Percentiles rank a stretch among this genome's conserved stretches.
Evolutionary conservation across 495 filamentous ascomycete species (phyloP).

Genomic region (Niebla homalea): DNA sequence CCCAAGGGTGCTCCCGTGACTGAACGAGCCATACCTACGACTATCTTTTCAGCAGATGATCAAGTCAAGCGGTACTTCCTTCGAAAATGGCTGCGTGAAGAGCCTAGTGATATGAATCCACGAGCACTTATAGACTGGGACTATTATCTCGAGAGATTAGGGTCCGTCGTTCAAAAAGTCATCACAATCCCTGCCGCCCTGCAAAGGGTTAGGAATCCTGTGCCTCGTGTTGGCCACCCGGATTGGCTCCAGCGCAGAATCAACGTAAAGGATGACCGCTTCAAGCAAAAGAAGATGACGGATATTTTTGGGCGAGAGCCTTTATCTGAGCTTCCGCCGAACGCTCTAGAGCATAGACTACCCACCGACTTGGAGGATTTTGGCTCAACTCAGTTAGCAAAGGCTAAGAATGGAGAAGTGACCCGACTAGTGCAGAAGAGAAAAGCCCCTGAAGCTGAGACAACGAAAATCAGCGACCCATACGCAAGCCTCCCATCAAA

Average conservation of each 20-base stretch:
- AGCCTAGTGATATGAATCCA: slow-evolving; percentile 86
- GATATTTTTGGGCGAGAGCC: slow-evolving; percentile 78
- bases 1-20: slow-evolving; percentile 87
- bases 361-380: slow-evolving; percentile 79
- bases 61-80: slow-evolving; percentile 79
- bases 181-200: slow-evolving; percentile 96
- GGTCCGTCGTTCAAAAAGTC: slow-evolving; percentile 93
- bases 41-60: slow-evolving; percentile 91
- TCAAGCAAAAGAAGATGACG: slow-evolving; percentile 98
- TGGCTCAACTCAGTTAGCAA: slow-evolving; percentile 50
- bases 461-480: slow-evolving; percentile 54
- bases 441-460: slow-evolving; percentile 58
- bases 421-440: slow-evolving; percentile 61
- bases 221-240: slow-evolving; percentile 83
- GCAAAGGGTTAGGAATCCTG: slow-evolving; percentile 88
- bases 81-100: slow-evolving; percentile 89
- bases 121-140: slow-evolving; percentile 83
- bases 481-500: slow-evolving; percentile 69
- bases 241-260: slow-evolving; percentile 94
- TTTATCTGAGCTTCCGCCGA: slow-evolving; percentile 57
- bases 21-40: slow-evolving; percentile 84
- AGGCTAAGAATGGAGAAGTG: slow-evolving; percentile 54
- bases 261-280: slow-evolving; percentile 85
- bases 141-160: slow-evolving; percentile 89
- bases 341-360: slow-evolving; percentile 46